These are phyloP conservation scores for Metschnikowia vanudenii DNA, from an alignment of 805 yeast genomes.

Conservation along the genomic window DNA sequence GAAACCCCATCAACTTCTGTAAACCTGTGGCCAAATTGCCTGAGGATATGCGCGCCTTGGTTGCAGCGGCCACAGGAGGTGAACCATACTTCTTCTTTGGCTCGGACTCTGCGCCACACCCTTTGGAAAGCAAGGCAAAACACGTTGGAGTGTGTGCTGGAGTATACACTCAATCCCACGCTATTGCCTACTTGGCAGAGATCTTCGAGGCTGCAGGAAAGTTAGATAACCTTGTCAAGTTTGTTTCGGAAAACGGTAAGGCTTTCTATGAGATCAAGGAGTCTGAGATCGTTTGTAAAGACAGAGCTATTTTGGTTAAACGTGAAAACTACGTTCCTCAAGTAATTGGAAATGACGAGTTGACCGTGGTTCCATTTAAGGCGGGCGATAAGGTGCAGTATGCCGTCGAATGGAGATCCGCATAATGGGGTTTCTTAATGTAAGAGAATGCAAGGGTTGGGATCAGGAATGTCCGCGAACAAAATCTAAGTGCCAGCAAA, in stretches of 20 bases:
- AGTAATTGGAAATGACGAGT: slow-evolving; percentile 43
- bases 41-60: slow-evolving; percentile 72
- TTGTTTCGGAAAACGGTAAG: slow-evolving; percentile 75
- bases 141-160: slow-evolving; percentile 96
- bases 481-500: no score
- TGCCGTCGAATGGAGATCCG: slow-evolving; percentile 69
- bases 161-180: slow-evolving; percentile 86
- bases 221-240: slow-evolving; percentile 64
- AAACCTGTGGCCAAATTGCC: slow-evolving; percentile 98
- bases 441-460: no score
- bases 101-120: slow-evolving; percentile 98
- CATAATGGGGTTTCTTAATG: neutral
- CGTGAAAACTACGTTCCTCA: slow-evolving; percentile 60
- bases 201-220: slow-evolving; percentile 68
- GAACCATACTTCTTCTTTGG: slow-evolving; percentile 94
- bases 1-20: slow-evolving; percentile 91
- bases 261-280: slow-evolving; percentile 61
- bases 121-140: slow-evolving; percentile 70
- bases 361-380: slow-evolving; percentile 72
- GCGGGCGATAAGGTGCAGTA: slow-evolving; percentile 77
- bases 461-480: no score
- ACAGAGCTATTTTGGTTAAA: slow-evolving; percentile 55
- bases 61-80: slow-evolving; percentile 88
- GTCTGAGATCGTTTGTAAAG: slow-evolving; percentile 39
- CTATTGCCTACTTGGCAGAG: slow-evolving; percentile 80